Evolutionary conservation across 2,329 filamentous ascomycete species (phyloP).

Genomic region (Penicillium sp.): DNA sequence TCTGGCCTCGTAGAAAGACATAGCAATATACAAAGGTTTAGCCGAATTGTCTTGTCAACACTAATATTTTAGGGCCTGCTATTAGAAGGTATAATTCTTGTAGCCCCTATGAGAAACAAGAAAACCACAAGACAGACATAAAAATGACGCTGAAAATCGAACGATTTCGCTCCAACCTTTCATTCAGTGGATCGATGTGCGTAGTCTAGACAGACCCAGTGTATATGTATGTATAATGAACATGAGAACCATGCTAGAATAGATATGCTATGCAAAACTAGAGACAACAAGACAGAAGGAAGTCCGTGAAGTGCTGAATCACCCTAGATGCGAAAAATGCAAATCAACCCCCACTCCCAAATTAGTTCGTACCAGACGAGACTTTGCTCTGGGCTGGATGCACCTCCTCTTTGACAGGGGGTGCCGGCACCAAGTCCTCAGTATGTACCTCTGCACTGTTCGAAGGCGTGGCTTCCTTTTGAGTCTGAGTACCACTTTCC

Average conservation of each 20-base stretch:
- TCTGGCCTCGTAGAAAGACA: background rate
- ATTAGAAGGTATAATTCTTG: background rate
- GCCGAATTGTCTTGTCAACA: too few species aligned
- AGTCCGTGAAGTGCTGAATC: background rate
- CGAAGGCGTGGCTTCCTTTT: background rate
- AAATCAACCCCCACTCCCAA: background rate
- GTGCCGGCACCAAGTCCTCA: background rate
- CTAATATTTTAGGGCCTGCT: background rate
- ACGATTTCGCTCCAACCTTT: background rate
- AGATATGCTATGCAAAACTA: conserved; percentile 11
- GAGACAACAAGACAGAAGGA: background rate
- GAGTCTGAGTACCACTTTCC: background rate
- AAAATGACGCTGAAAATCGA: background rate
- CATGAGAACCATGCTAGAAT: background rate
- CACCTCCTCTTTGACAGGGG: conserved; percentile 6
- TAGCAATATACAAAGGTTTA: background rate
- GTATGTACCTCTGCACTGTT: background rate
- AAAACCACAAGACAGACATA: background rate
- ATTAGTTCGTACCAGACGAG: conserved; percentile 4
- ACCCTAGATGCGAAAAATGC: background rate
- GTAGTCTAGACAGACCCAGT: background rate
- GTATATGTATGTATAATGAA: conserved; percentile 1
- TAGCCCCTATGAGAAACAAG: background rate
- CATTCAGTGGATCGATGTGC: background rate
- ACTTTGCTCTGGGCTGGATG: conserved; percentile 1